Evolutionary conservation across 2,329 filamentous ascomycete species (phyloP), one percentile per base, ranked within the genome.

Genomic region (Epichloe aotearoae): DNA sequence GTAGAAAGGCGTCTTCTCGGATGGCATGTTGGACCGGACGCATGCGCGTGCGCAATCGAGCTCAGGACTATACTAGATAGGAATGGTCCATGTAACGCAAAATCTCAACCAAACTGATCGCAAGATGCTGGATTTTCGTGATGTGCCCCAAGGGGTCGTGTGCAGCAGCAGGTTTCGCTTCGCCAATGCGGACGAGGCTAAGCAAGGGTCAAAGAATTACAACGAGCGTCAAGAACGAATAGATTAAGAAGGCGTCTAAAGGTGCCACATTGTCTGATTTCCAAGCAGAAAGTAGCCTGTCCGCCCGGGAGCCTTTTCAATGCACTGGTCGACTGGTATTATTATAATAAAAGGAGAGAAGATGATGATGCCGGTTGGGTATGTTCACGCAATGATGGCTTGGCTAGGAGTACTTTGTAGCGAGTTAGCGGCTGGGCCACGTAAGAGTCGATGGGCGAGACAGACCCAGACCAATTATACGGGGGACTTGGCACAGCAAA

Each of bases 1-100:
- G 60, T 71, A 71, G 53, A 69, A 69, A 51, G 67, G 67, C 55
- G 61, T 54, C 60, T 69, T 69, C 59, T 69, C 67, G 45, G 66
- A 66, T 58, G 64, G 66, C 65, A 65, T 67, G 46, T 20, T 50
- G 46, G 52, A 37, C 53, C 23, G 33, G 23, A 38, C 12, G 38
- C 33, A 26, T 12, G 46, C 36, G 36, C 46, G 26, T 30, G 47
- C 40, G 40, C 39, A 43, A 23, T 37, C 34, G 33, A 43, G 14
- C 17, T 49, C 17, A n/a, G 20, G 26, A 23, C 30, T 8, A n/a
- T 26, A 30, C n/a, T 19, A 19, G 19, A n/a, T 43, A 19, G 14
- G 4, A 43, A 20, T 20, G 47, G 26, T 30, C 39, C 47, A 49
- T 49, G 39, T 19, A 26, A 23, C 14, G 12, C n/a, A 6, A 26